Evolutionary conservation across 2,329 filamentous ascomycete species (phyloP).

Genomic region (Xylaria multiplex): DNA sequence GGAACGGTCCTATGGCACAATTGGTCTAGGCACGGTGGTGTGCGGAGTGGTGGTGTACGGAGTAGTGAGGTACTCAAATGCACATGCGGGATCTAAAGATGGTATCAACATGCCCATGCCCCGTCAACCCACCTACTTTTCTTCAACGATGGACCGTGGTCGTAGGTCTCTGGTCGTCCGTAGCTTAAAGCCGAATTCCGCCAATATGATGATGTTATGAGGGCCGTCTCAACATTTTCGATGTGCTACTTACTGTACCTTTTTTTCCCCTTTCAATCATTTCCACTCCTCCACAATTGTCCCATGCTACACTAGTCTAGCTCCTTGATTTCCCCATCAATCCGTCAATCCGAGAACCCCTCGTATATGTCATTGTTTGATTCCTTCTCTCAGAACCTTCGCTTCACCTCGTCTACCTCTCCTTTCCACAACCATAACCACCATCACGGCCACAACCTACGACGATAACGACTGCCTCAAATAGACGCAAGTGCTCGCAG

Average conservation of each 20-base stretch:
- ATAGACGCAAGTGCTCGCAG: conserved; percentile 12
- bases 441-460: conserved; percentile 12
- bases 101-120: conserved; percentile 15
- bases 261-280: conserved; percentile 8
- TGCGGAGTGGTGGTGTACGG: too few species aligned
- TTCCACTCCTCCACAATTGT: conserved; percentile 8
- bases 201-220: neutral
- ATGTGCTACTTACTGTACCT: conserved; percentile 4
- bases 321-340: conserved; percentile 18
- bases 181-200: conserved; percentile 31
- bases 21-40: neutral
- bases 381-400: conserved; percentile 4
- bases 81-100: conserved; percentile 34
- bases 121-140: neutral
- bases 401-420: neutral
- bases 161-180: neutral
- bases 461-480: conserved; percentile 24
- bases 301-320: neutral
- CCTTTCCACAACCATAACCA: conserved; percentile 6
- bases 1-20: neutral
- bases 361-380: conserved; percentile 24
- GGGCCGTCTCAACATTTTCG: conserved; percentile 24
- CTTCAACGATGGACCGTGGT: neutral
- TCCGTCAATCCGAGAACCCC: conserved; percentile 6
- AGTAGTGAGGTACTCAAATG: conserved; percentile 1